phyloP scores from a whole-genome alignment of 164 flowering plant species.

The Aristolochia fimbriata region DNA sequence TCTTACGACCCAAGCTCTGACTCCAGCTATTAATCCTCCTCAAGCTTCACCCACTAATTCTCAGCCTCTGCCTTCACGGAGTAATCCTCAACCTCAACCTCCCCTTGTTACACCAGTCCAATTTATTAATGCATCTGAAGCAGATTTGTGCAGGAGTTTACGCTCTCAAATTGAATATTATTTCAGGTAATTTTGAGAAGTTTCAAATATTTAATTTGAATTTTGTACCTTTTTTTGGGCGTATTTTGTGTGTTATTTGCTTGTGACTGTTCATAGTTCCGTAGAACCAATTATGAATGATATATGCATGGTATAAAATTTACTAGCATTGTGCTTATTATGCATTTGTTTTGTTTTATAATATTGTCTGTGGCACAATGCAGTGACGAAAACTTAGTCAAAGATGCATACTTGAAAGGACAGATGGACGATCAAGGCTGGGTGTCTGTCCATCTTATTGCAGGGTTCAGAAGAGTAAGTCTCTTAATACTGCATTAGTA shows the following conservation, averaged over 20 bases:
- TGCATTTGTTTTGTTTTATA: neutral
- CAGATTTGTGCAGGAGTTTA: neutral
- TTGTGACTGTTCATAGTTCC: neutral
- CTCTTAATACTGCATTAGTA: neutral
- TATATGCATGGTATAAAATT: neutral
- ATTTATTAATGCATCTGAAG: neutral
- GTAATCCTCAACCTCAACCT: neutral
- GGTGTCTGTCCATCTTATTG: neutral
- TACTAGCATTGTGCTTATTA: neutral
- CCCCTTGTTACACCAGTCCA: neutral
- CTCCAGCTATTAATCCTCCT: neutral
- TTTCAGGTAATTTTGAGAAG: neutral
- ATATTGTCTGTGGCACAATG: neutral
- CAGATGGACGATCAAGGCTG: slow-evolving; percentile 1
- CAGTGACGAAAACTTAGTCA: neutral
- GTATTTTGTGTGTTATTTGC: neutral
- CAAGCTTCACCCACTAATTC: neutral
- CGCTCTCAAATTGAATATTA: neutral
- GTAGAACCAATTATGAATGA: neutral
- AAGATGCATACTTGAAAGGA: neutral
- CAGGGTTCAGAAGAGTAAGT: slow-evolving; percentile 1
- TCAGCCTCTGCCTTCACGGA: neutral
- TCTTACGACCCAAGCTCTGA: neutral
- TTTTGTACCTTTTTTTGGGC: neutral
- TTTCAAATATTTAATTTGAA: neutral